Base-by-base conservation (phyloP, 495 filamentous ascomycete species). In the Xanthoparmelia taractica region DNA sequence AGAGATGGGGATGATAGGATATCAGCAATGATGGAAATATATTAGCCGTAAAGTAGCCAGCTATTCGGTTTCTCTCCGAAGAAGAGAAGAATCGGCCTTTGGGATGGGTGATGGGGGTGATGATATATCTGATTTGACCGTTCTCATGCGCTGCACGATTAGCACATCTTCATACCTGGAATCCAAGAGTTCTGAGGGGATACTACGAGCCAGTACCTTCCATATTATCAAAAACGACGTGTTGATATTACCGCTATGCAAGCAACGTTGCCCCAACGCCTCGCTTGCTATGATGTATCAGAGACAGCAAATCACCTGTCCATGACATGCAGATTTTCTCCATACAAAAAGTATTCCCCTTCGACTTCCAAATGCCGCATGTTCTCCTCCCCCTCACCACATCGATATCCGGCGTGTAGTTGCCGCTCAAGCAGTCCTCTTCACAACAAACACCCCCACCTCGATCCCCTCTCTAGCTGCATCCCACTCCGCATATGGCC, bases 391-490 rank as follows among this genome's bases (percentile, higher is more conserved):
- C 37, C 33, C 0, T 50, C n/a, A 8, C 27, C 38, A 23, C 13
- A 5, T 27, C 31, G 12, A 23, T 17, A n/a, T 36, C 29, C 40
- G 13, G 15, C 18, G 31, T 58, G 2, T 20, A 8, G 29, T 20
- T n/a, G 17, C 38, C 20, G 4, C 13, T 65, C 60, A 69, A 11
- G 58, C 36, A 45, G 75, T 75, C 61, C 80, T 76, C 61, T 81
- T 79, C 64, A 87, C 79, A 59, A 87, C 80, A 60, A 86, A 87
- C 40, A 87, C 77, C 6, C 85, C 85, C 43, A 87, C 74, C 66
- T 87, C 85, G 38, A 87, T 74, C 0, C 79, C 82, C 50, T 80
- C 79, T 8, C 68, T 74, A 59, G 74, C 78, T 40, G 76, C 73
- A 29, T 67, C 75, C 59, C 75, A 75, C 38, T 77, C 76, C 36